phyloP scores from a whole-genome alignment of 148 eudicot genomes.

The Gaultheria prostrata region DNA sequence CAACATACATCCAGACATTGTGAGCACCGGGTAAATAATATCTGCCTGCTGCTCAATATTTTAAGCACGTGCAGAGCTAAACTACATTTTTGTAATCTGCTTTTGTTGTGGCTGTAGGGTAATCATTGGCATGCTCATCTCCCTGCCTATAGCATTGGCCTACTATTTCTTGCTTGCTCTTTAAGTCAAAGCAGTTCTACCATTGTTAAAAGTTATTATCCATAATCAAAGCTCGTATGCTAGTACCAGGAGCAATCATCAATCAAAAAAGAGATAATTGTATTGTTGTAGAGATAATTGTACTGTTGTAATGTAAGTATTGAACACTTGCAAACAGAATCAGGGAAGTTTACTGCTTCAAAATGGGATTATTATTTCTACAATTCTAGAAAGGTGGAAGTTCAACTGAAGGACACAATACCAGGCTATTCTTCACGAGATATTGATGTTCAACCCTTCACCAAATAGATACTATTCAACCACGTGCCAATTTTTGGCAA shows the following conservation, averaged over 20 bases:
- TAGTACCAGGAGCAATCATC: not conserved
- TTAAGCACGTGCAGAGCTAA: not conserved
- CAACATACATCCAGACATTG: constrained; percentile 37
- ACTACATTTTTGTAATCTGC: not conserved
- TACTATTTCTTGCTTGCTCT: constrained; percentile 41
- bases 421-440: not conserved
- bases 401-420: not conserved
- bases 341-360: not conserved
- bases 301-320: not conserved
- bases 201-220: not conserved
- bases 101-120: constrained; percentile 27
- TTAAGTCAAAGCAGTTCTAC: constrained; percentile 15
- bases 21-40: constrained; percentile 45
- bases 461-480: not conserved
- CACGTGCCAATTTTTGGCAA: not conserved
- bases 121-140: constrained; percentile 39
- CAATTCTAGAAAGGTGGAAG: not conserved
- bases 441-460: not conserved
- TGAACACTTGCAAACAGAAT: not conserved
- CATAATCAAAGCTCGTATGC: not conserved
- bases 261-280: not conserved
- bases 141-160: constrained; percentile 40
- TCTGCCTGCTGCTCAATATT: not conserved
- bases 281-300: not conserved
- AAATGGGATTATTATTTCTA: not conserved